Conservation (phyloP, 441 rosid species). For the Arabidopsis lyrata region DNA sequence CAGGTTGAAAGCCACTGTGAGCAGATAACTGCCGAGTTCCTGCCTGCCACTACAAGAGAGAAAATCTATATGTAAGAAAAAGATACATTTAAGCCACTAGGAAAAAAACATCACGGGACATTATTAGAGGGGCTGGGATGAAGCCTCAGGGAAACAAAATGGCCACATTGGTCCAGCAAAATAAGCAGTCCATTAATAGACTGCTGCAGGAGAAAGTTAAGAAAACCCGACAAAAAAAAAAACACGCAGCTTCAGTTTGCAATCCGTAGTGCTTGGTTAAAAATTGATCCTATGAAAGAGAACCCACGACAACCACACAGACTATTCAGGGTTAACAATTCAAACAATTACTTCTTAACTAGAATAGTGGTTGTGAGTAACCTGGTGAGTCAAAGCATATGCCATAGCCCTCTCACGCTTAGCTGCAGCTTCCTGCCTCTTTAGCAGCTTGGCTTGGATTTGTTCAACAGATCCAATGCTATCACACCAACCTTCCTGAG, state of each 20-base stretch:
- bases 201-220: background rate
- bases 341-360: constrained; percentile 1
- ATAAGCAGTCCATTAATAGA: background rate
- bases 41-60: constrained; percentile 90
- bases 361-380: constrained; percentile 32
- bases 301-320: constrained; percentile 5
- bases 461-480: constrained; percentile 95
- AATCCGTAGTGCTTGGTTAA: constrained; percentile 15
- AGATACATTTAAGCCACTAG: background rate
- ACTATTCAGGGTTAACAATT: constrained; percentile 1
- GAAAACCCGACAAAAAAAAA: no score
- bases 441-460: constrained; percentile 90
- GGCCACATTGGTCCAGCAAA: background rate
- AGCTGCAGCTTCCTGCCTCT: constrained; percentile 98
- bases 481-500: constrained; percentile 98
- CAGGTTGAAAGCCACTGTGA: constrained; percentile 82
- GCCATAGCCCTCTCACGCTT: constrained; percentile 99
- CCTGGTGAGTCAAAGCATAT: constrained; percentile 99
- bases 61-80: constrained; percentile 19
- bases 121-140: no score
- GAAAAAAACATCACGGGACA: background rate
- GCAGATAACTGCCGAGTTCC: constrained; percentile 80
- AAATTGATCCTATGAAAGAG: constrained; percentile 7
- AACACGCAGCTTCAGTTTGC: no score
- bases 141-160: no score